These are phyloP conservation scores for Leishmania amazonensis DNA, from an alignment of 208 protist species.

Conservation along the genomic window DNA sequence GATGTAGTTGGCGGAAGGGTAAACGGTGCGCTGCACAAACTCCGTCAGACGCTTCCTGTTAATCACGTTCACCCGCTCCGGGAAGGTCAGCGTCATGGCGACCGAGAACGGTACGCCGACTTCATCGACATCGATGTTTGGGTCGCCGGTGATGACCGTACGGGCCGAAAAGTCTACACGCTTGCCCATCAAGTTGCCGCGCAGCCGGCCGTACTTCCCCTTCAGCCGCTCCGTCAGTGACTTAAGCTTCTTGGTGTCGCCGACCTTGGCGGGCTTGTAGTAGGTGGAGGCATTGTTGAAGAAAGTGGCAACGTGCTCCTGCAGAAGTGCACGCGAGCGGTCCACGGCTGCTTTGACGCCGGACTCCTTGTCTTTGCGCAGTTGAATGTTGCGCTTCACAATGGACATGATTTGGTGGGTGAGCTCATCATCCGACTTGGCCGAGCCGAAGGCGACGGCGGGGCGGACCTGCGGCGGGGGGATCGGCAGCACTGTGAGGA, in stretches of 20 bases:
- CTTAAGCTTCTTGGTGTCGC: constrained; percentile 96
- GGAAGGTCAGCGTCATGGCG: constrained; percentile 98
- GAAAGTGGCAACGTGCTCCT: constrained; percentile 97
- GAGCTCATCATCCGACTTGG: constrained; percentile 96
- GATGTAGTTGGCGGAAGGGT: constrained; percentile 98
- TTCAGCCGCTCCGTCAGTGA: constrained; percentile 98
- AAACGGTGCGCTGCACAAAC: constrained; percentile 91
- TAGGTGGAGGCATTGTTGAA: constrained; percentile 98
- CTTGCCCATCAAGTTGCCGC: constrained; percentile 99
- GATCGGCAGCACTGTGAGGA: constrained; percentile 97
- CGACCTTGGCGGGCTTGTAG: constrained; percentile 84
- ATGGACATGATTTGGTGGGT: constrained; percentile 98
- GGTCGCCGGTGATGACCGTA: constrained; percentile 99
- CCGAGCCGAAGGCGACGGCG: constrained; percentile 88
- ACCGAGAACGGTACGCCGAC: constrained; percentile 99
- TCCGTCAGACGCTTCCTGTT: constrained; percentile 97
- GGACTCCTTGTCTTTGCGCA: constrained; percentile 88
- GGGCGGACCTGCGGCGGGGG: constrained; percentile 98
- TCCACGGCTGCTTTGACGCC: constrained; percentile 90
- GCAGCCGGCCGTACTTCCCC: constrained; percentile 98
- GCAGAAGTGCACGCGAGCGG: constrained; percentile 90
- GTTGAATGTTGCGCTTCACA: constrained; percentile 95
- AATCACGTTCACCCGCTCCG: constrained; percentile 98
- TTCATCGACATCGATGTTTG: constrained; percentile 97
- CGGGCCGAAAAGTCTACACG: constrained; percentile 99